Percentiles rank a stretch among this genome's conserved stretches.
Conservation (phyloP, 163 green algal genomes). For the Picocystis sp. region DNA sequence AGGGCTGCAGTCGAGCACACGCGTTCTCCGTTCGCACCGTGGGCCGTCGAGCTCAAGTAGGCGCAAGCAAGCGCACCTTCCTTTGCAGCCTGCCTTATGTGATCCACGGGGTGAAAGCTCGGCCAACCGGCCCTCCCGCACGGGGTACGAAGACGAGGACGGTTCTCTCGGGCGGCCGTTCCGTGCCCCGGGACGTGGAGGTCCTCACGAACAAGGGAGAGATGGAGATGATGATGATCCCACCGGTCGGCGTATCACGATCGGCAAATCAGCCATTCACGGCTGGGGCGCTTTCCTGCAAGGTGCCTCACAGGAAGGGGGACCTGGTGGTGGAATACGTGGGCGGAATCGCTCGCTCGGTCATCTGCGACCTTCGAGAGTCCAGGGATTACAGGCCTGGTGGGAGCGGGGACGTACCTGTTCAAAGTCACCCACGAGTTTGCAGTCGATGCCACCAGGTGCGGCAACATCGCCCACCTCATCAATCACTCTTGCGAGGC, state of each 20-base stretch:
- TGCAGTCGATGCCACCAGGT: slow-evolving; percentile 52
- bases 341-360: slow-evolving; percentile 53
- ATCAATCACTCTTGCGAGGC: slow-evolving; percentile 75
- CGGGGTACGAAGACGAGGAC: too few relatives aligned
- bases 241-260: too few relatives aligned
- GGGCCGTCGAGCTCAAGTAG: too few relatives aligned
- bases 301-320: slow-evolving; percentile 24
- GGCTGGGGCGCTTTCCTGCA: slow-evolving; percentile 57
- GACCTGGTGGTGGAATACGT: slow-evolving; percentile 77
- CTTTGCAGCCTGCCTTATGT: not conserved
- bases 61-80: not conserved
- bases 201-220: not conserved
- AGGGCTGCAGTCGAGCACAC: too few relatives aligned
- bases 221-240: slow-evolving; percentile 1
- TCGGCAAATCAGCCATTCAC: slow-evolving; percentile 70
- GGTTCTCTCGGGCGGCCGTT: too few relatives aligned
- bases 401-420: slow-evolving; percentile 53
- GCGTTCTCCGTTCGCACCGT: too few relatives aligned
- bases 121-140: too few relatives aligned
- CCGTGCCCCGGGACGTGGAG: not conserved
- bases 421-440: slow-evolving; percentile 15
- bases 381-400: slow-evolving; percentile 38
- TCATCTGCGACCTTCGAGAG: slow-evolving; percentile 49
- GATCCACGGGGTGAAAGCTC: too few relatives aligned
- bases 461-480: slow-evolving; percentile 75